A percentile compares a stretch with the other conserved stretches of the same genome.
Evolutionary conservation across 495 filamentous ascomycete genomes (phyloP).

Genomic region (Talaromyces wortmannii): DNA sequence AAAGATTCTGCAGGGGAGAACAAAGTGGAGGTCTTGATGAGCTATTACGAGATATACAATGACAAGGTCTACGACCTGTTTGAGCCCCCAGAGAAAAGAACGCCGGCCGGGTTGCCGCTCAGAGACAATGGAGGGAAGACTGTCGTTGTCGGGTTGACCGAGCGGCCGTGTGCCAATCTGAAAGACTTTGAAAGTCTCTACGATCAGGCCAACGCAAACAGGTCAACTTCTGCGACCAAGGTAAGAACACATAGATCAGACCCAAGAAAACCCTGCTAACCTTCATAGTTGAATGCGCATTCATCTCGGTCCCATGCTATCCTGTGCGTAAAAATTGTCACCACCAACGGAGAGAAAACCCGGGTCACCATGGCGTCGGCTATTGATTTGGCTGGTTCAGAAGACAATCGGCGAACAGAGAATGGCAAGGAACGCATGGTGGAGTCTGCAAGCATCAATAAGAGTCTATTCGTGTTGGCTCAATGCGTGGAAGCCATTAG

Average conservation of each 20-base stretch:
- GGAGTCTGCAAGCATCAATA: conserved; percentile 98
- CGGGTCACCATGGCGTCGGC: conserved; percentile 80
- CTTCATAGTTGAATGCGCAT: conserved; percentile 71
- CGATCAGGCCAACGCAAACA: conserved; percentile 89
- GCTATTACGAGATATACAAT: conserved; percentile 99
- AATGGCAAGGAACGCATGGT: conserved; percentile 91
- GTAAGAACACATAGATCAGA: conserved; percentile 17
- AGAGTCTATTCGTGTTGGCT: conserved; percentile 87
- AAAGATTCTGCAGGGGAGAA: conserved; percentile 76
- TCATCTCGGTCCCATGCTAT: conserved; percentile 92
- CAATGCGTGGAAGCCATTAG: conserved; percentile 95
- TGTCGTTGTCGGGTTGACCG: conserved; percentile 83
- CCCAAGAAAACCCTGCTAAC: conserved; percentile 8
- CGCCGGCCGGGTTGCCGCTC: conserved; percentile 74
- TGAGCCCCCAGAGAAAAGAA: conserved; percentile 84
- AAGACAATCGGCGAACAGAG: conserved; percentile 91
- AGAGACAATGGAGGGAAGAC: conserved; percentile 88
- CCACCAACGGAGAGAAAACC: conserved; percentile 63
- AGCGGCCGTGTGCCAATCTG: conserved; percentile 73
- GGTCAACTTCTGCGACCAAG: conserved; percentile 89
- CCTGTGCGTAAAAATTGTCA: conserved; percentile 78
- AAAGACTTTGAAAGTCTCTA: conserved; percentile 93
- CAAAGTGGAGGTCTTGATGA: conserved; percentile 69
- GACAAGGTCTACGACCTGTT: conserved; percentile 93
- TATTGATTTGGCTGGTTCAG: conserved; percentile 93